Evolutionary conservation across 148 eudicot genomes (phyloP), one percentile per base, ranked within the genome.

Genomic region (Rhododendron simsii): DNA sequence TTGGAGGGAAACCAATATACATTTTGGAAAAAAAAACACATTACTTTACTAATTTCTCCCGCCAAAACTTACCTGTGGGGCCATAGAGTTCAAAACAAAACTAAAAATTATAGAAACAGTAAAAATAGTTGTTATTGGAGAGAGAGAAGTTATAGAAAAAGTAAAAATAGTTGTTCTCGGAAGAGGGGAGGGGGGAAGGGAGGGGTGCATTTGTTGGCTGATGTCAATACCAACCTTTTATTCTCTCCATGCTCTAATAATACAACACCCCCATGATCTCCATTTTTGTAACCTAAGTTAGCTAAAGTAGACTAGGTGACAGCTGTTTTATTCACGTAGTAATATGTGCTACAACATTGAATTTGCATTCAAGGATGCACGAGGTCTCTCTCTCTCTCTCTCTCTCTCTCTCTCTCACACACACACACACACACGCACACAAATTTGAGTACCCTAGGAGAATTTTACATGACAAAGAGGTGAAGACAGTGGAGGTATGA

Each of bases 191-290:
- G 35, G 35, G 7, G 41, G 5, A 9, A 15, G 41, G 0, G 18
- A 3, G 39, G 13, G 20, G 3, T 1, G 18, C 11, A 18, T 5
- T 75, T 75, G 26, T 75, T 75, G 79, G n/a, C 11, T 37, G n/a
- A 76, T 76, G 48, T 76, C n/a, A 16, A 84, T 11, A 33, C n/a
- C n/a, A 15, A 7, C 79, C 50, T 84, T 73, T 73, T 28, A 23
- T 84, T 74, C 81, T 78, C 18, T 78, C 9, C 86, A 51, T 84
- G 50, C 86, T 76, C 23, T 73, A 84, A 84, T 84, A 33, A 53
- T 44, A 37, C 67, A 21, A 75, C 39, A 33, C 67, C 37, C 35
- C 59, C 57, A 53, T 45, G 63, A 39, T 12, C 78, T 51, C 11
- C 21, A 57, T 41, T 57, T 85, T 45, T 30, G 28, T 23, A 41